Percentiles rank a stretch among this genome's conserved stretches.
Conservation (phyloP, 768 basidiomycete species). For the Phaffia australis region DNA sequence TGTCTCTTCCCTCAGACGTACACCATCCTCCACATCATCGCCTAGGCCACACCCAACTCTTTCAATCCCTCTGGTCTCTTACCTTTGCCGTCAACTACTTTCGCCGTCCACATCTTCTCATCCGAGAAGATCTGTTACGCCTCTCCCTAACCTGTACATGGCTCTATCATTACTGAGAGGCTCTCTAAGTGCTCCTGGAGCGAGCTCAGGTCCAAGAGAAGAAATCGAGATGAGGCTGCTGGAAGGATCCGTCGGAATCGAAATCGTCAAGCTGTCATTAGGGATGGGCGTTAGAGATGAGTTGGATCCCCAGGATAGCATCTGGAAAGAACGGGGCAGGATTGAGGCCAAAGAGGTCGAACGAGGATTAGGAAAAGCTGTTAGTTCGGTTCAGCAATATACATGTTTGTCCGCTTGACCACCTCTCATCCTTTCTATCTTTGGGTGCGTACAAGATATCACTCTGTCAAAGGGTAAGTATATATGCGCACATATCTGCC, state of each 20-base stretch:
- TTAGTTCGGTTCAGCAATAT: neutral
- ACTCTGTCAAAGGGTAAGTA: slow-evolving; percentile 15
- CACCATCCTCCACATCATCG: no score
- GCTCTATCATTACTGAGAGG: neutral
- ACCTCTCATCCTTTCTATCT: neutral
- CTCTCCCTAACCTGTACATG: slow-evolving; percentile 4
- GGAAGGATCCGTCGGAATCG: slow-evolving; percentile 12
- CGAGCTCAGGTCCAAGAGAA: slow-evolving; percentile 16
- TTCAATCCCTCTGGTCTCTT: no score
- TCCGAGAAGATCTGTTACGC: neutral
- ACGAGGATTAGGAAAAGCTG: slow-evolving; percentile 5
- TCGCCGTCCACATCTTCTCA: no score
- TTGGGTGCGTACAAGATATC: neutral
- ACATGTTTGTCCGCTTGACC: neutral
- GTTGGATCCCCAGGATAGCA: neutral
- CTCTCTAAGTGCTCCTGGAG: neutral
- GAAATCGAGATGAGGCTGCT: slow-evolving; percentile 18
- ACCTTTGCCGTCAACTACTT: no score
- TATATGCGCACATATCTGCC: neutral
- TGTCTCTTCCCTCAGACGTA: no score
- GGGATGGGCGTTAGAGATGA: neutral
- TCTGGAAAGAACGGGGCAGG: neutral
- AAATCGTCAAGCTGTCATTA: neutral
- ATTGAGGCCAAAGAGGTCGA: slow-evolving; percentile 12
- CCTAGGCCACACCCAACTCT: no score